Percentiles rank a stretch among this genome's conserved stretches.
These are phyloP conservation scores for Fusarium brachygibbosum DNA, from an alignment of 2,329 filamentous ascomycete species.

Conservation along the genomic window DNA sequence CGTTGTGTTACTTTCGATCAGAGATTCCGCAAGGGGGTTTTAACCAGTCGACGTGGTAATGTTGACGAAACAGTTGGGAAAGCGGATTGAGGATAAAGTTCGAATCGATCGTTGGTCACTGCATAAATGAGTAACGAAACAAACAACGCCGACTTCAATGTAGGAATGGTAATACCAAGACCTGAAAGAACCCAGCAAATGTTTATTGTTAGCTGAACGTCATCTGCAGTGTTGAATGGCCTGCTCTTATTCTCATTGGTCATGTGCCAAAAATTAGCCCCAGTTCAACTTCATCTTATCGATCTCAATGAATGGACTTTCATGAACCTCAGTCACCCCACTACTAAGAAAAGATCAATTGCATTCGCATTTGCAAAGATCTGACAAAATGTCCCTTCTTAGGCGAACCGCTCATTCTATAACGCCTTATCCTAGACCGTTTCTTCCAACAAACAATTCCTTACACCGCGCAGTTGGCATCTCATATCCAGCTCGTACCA, in stretches of 20 bases:
- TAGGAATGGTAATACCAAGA: not conserved
- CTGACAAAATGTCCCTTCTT: conserved; percentile 43
- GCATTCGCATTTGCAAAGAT: conserved; percentile 4
- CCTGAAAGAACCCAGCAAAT: not conserved
- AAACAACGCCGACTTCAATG: conserved; percentile 8
- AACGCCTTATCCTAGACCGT: conserved; percentile 28
- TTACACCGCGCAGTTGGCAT: conserved; percentile 13
- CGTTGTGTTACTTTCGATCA: not conserved
- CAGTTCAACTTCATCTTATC: conserved; percentile 31
- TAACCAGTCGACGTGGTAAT: not conserved
- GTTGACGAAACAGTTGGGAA: not conserved
- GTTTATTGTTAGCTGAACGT: conserved; percentile 26
- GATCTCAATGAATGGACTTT: conserved; percentile 8
- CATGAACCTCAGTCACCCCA: conserved; percentile 12
- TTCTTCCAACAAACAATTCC: conserved; percentile 11
- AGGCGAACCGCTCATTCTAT: conserved; percentile 23
- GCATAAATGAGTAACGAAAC: not conserved
- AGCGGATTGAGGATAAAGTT: conserved; percentile 21
- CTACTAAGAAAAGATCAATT: conserved; percentile 14
- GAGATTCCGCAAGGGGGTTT: not conserved
- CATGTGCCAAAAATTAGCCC: conserved; percentile 4
- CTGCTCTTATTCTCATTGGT: conserved; percentile 41
- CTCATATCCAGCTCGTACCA: conserved; percentile 12
- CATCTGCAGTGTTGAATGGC: conserved; percentile 8
- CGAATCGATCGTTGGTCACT: conserved; percentile 6